Conservation (phyloP, 768 basidiomycete species). For the Grammothele lineata region DNA sequence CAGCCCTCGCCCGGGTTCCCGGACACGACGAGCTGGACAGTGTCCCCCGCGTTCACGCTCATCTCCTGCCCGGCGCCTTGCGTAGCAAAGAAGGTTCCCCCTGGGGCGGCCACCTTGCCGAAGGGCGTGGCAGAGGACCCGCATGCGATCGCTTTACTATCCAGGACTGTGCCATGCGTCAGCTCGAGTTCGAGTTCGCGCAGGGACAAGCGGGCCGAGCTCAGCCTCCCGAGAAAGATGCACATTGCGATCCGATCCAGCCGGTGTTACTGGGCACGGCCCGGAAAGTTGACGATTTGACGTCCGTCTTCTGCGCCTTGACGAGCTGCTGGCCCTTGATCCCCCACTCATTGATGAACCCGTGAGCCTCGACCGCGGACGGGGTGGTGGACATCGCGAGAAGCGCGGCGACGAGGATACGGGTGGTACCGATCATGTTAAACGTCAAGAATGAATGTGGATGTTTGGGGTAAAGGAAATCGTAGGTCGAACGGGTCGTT, state of each 20-base stretch:
- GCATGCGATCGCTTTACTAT: neutral
- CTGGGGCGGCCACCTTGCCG: neutral
- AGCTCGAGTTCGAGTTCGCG: too few species aligned
- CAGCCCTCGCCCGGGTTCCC: neutral
- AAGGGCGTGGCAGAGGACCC: neutral
- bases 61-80: neutral
- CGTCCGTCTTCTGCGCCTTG: neutral
- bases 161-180: too few species aligned
- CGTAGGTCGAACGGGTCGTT: too few species aligned
- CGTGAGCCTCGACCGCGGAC: neutral
- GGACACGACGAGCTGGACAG: neutral
- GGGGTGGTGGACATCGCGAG: neutral
- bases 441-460: too few species aligned
- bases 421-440: neutral
- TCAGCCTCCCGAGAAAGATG: neutral
- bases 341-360: neutral
- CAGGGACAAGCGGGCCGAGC: too few species aligned
- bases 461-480: too few species aligned
- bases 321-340: neutral
- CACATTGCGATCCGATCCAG: neutral
- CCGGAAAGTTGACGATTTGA: neutral
- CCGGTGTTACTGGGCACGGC: neutral
- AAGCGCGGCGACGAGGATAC: neutral
- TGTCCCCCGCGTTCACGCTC: neutral
- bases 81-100: neutral